Evolutionary conservation across 2,329 filamentous ascomycete species (phyloP), one percentile per base, ranked within the genome.

Genomic region (Colletotrichum zoysiae): DNA sequence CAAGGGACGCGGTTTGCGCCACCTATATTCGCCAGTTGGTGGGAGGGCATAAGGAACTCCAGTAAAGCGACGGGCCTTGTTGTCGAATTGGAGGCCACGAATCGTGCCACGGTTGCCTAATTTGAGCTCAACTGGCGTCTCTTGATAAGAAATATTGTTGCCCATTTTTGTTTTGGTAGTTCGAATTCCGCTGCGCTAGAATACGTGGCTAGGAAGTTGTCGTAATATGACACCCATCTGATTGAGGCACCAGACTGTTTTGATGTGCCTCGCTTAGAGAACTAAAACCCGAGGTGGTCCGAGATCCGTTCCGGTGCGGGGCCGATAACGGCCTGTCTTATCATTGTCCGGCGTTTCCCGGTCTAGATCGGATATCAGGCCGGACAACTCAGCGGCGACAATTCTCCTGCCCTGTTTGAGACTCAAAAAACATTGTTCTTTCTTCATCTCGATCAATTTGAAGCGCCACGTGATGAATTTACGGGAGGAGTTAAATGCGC

Each of bases 11-110:
- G 83, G 82, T 44, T 80, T 82, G 59, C 80, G 78, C 81, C 82
- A 84, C 57, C 82, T 77, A 26, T 79, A 73, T 6, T 78, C 64
- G 14, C 80, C 80, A 1, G 78, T 78, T 0, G 83, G 83, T 0
- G 83, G 80, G 16, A 81, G 76, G 1, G 83, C 83, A 63, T 84
- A 85, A 0, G 82, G 81, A 44, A 84, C 76, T 5, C 77, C 80
- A 0, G 77, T 75, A 42, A 79, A 83, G 40, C 80, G 77, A 26
- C 79, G 77, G 2, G 80, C 75, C 72, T 82, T 82, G 12, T 76
- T 59, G 67, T 81, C 80, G 61, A 76, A 78, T 50, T 83, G 79
- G 6, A 81, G 64, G n/a, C 80, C 81, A 53, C 74, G 76, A 51
- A 82, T 77, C 2, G 64, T 71, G 14, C 80, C 80, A 55, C 76